Base-by-base conservation (phyloP, 192 early-diverging fungal species). In the Chytriomyces sp. region DNA sequence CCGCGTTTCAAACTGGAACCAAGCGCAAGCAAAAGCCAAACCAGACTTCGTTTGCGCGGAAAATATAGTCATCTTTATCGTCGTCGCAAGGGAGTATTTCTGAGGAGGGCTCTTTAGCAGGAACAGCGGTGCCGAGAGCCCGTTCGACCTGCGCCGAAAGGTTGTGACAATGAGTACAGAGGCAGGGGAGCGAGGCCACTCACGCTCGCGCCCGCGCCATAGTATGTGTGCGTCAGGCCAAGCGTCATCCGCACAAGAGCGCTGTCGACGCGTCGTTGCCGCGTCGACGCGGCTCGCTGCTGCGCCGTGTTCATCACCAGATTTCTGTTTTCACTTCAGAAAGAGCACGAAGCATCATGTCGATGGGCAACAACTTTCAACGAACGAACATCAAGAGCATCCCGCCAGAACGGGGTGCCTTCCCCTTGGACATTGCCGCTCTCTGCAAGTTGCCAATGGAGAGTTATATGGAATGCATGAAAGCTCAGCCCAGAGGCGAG, bases 381-480 rank as follows among this genome's bases (percentile, higher is more conserved):
- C 68, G 68, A n/a, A 70, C 54, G 8, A 36, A 37, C 34, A 59
- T 70, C 22, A 25, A 84, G 0, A 80, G 86, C 14, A 83, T 84
- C 14, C 91, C 95, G 12, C 95, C 95, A 30, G 90, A 92, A 64
- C 85, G 91, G 33, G 95, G 95, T 53, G 91, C 92, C 67, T 97
- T 97, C 73, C 95, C 93, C 14, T 77, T 97, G 41, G 95, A 97
- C 77, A 89, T 94, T 65, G 88, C 87, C 40, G 91, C 89, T 82
- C 91, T 94, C 70, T 98, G 96, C 78, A 89, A 88, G 59, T 53
- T 80, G 4, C 80, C 88, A n/a, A 93, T 96, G 87, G 87, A 86
- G 65, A 78, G 79, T 22, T 98, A 96, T 69, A 79, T 98, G 26
- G 79, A 75, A 14, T 98, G 96, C 72, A 74, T 98, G 39, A 86